Base-by-base conservation (phyloP, 805 yeast genomes). In the Cyberlindnera americana region DNA sequence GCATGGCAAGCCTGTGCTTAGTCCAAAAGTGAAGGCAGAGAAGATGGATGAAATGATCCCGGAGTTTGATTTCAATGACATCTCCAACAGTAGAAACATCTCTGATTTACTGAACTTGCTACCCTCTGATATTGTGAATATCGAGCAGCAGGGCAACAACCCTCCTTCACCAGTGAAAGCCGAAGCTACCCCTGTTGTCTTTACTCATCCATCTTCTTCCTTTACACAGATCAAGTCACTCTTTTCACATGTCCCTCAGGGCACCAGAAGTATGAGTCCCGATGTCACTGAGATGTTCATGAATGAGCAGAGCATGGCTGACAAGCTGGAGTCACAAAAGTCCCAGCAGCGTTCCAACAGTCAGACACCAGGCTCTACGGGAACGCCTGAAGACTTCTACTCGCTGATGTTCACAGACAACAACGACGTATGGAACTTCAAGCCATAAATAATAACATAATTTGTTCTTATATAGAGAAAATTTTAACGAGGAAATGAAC, bases 321-420 rank as follows among this genome's bases (percentile, higher is more conserved):
- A 33, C 32, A 41, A 19, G 23, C 35, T 37, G 8, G 38, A 41
- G 11, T 18, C 28, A 19, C 38, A 35, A 33, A 35, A 35, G 18
- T 3, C 19, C 2, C 33, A 38, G n/a, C 35, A 21, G 10, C 23
- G 23, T 21, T 21, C 23, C 6, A 21, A 21, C 23, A 10, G 9
- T 21, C 23, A 21, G 10, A 21, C 23, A 21, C 23, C 23, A 21
- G 23, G 23, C 9, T 6, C 23, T 21, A n/a, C n/a, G n/a, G 23
- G 23, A 7, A 21, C 23, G 10, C 23, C 23, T 11, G 35, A 61
- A 29, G 75, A 72, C 47, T 66, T 70, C 35, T 70, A 71, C 43
- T 65, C 72, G 1, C 49, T 70, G 50, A 66, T 71, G n/a, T 42
- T 42, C 33, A 35, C 23, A 19, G 43, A 29, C 8, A 15, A 15